Base-by-base conservation (phyloP, 306 rosid species). In the Mimosa pudica region DNA sequence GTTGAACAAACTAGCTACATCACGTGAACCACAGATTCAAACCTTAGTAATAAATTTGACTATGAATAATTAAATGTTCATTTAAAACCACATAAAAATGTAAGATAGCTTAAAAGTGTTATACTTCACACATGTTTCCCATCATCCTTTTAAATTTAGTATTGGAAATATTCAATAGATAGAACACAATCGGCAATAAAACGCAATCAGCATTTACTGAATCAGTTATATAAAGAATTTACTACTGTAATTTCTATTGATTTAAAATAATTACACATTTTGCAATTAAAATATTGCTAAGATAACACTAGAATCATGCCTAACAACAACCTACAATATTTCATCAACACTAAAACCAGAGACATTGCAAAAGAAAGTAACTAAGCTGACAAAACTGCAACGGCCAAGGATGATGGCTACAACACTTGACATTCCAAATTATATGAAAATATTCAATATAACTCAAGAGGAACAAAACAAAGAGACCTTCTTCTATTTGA, bases 341-440 rank as follows among this genome's bases (percentile, higher is more conserved):
- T 63, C 35, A 33, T 18, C 66, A 80, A 74, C 78, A 78, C 51
- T 81, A 70, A 71, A 62, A 18, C 47, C 73, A 18, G 52, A 70
- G 76, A 63, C 68, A 64, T 71, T 79, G 79, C 84, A 82, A 30
- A 70, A 13, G 71, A 33, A 71, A 49, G 61, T 42, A 77, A 76
- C 74, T 80, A 89, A 82, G 47, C 66, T 76, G 78, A 81, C 87
- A 89, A 84, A 88, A 86, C 75, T 80, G 88, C 90, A 84, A 78
- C 84, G 82, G 73, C 78, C 89, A 81, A 78, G 85, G 82, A 75
- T 78, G 68, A 77, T 33, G 83, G 83, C 82, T 55, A 89, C 86
- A 79, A 77, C 86, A 72, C 78, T 66, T 52, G 33, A 54, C 44
- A 44, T 69, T 67, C 63, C 45, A 83, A 75, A 35, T 71, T 65